Base-by-base conservation (phyloP, 345 rosid genomes). In the Citrus inodora region DNA sequence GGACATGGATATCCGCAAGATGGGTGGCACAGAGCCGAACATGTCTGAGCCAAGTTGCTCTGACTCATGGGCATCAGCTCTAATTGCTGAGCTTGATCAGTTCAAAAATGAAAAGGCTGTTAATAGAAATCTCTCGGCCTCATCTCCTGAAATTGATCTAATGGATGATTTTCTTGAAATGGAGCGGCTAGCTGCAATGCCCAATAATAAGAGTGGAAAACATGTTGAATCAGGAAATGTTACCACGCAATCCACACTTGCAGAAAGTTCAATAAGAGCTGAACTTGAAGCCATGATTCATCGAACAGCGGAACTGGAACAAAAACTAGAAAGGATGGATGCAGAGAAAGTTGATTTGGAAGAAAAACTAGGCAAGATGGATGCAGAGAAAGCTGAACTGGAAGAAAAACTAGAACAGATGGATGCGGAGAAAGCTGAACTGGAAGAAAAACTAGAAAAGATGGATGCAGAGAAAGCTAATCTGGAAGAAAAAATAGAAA, bases 101-200 rank as follows among this genome's bases (percentile, higher is more conserved):
- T 85, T 86, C 79, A 90, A 82, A 78, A 79, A 83, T n/a, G 90
- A 86, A 32, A 91, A 85, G 73, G 71, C 70, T 51, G 68, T 74
- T 64, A 71, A 79, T 71, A 85, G 83, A 58, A 86, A 82, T 70
- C 61, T 84, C 40, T 78, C 83, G 4, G 70, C 81, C 33, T 82
- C 90, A 38, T 82, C 91, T 53, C 64, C 83, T 71, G 90, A 90
- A 78, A 86, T 90, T 73, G 90, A 88, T 85, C 92, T 93, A 65
- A 95, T 95, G 97, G 96, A 91, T 84, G 99, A 95, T 86, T 95
- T 95, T 80, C 94, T 95, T 70, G 99, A 95, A 83, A 95, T 95
- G 98, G 99, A 95, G 84, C 87, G 82, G 59, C 94, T 95, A 85
- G 95, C 89, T 74, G 91, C 97, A 21, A 81, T 92, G 84, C 86